These are phyloP conservation scores for Pichia kluyveri DNA, from an alignment of 805 yeast genomes.

Conservation along the genomic window DNA sequence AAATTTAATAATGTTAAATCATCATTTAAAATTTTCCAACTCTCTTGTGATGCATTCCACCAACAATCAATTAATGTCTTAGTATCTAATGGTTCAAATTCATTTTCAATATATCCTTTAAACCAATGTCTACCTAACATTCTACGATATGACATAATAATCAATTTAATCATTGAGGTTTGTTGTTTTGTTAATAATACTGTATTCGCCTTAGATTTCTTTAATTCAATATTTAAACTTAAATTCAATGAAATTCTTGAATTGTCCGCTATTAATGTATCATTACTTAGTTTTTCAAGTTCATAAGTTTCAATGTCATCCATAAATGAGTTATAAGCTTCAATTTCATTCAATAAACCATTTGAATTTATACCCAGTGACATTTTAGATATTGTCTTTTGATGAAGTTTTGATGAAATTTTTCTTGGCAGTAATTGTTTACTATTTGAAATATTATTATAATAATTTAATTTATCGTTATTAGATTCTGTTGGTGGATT, in stretches of 20 bases:
- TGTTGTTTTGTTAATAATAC: conserved; percentile 30
- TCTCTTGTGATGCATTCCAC: conserved; percentile 42
- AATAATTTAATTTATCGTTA: conserved; percentile 24
- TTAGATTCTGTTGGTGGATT: conserved; percentile 40
- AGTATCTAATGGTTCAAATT: conserved; percentile 26
- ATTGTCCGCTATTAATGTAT: conserved; percentile 1
- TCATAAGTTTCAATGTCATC: conserved; percentile 27
- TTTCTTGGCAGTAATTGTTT: conserved; percentile 47
- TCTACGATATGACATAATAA: conserved; percentile 44
- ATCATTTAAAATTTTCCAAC: conserved; percentile 49
- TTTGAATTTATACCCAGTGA: conserved; percentile 11
- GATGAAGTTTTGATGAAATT: conserved; percentile 29
- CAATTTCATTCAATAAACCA: conserved; percentile 20
- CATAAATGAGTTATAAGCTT: conserved; percentile 24
- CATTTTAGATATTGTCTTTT: conserved; percentile 22
- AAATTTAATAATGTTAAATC: conserved; percentile 46
- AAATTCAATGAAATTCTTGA: conserved; percentile 19
- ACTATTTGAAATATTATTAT: conserved; percentile 26
- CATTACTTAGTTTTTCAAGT: conserved; percentile 16
- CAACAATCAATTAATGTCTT: conserved; percentile 33
- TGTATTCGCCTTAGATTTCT: conserved; percentile 15
- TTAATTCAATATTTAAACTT: conserved; percentile 23
- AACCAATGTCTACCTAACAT: conserved; percentile 42
- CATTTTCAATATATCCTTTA: conserved; percentile 1
- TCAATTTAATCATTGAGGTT: conserved; percentile 35